Conservation (phyloP, 208 protist genomes). For the Vickermania ingenoplastis region DNA sequence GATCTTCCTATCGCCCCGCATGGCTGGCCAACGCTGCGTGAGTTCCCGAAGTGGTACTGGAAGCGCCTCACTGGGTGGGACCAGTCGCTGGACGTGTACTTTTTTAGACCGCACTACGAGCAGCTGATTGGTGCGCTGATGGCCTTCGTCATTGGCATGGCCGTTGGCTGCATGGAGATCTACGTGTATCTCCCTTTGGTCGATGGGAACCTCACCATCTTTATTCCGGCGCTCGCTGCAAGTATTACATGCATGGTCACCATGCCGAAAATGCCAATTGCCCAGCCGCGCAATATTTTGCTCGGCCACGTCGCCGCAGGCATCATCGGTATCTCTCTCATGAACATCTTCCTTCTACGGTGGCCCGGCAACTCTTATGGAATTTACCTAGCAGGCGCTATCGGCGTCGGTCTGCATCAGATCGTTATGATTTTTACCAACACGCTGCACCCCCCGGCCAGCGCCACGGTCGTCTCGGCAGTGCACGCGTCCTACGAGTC, state of each 20-base stretch:
- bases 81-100: constrained; percentile 35
- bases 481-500: constrained; percentile 36
- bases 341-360: constrained; percentile 31
- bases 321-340: constrained; percentile 37
- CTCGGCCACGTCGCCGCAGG: constrained; percentile 43
- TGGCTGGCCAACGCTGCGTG: constrained; percentile 16
- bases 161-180: constrained; percentile 37
- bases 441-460: constrained; percentile 50
- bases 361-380: too few species aligned
- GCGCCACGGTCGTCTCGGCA: constrained; percentile 52
- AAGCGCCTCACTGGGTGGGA: constrained; percentile 42
- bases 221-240: constrained; percentile 52
- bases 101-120: constrained; percentile 34
- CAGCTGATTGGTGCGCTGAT: constrained; percentile 40
- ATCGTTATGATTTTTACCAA: constrained; percentile 34
- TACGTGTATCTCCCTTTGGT: constrained; percentile 37
- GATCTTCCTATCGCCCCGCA: background rate
- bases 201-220: constrained; percentile 29
- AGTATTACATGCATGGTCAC: constrained; percentile 36
- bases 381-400: constrained; percentile 34
- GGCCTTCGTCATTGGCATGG: constrained; percentile 23
- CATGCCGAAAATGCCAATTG: constrained; percentile 34
- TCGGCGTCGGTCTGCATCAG: constrained; percentile 39
- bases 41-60: constrained; percentile 47
- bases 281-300: constrained; percentile 50